Evolutionary conservation across 1,284 basidiomycete species (phyloP), one percentile per base, ranked within the genome.

Genomic region (Cutaneotrichosporon arboriforme): DNA sequence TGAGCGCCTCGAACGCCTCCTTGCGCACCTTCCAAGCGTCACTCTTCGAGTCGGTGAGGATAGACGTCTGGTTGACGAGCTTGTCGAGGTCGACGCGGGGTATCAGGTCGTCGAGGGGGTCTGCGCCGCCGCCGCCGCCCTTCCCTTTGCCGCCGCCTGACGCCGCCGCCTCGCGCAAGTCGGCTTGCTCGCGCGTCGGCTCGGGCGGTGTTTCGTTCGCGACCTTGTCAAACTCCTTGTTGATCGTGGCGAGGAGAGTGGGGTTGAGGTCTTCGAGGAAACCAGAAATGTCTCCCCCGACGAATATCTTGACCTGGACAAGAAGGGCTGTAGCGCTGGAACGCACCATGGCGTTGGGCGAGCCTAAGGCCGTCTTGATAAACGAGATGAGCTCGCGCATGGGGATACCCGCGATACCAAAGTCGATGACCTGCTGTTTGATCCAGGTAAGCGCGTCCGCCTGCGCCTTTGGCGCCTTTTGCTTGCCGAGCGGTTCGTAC

Each of bases 11-110:
- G 51, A 98, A 79, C 1, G 88, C 92, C 68, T 97, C 96, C 74
- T 98, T 99, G 76, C 94, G 87, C 7, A 84, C 85, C 77, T 98
- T 98, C 96, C 96, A 99, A 0, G 90, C 85, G 63, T 97, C 96
- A 62, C 84, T 90, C 76, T 89, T 89, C 10, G 85, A 81, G 65
- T 91, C 89, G 1, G 83, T 78, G 23, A 93, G 76, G 44, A 97
- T 86, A 1, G 84, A 83, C 0, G 90, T 89, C n/a, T 86, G 84
- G 56, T 87, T 86, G 36, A 98, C 78, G 21, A 99, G 76, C 53
- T 83, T 81, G 64, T 98, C 94, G 44, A 98, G 79, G 64, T 98
- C 94, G 26, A 97, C 88, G 23, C 96, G 84, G 17, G 96, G 96
- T 68, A 97, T 92, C 21, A 98, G 80, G 52, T 97, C 91, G 66